These are phyloP conservation scores for Botryobasidium botryosum DNA, from an alignment of 768 basidiomycete genomes.

Conservation along the genomic window DNA sequence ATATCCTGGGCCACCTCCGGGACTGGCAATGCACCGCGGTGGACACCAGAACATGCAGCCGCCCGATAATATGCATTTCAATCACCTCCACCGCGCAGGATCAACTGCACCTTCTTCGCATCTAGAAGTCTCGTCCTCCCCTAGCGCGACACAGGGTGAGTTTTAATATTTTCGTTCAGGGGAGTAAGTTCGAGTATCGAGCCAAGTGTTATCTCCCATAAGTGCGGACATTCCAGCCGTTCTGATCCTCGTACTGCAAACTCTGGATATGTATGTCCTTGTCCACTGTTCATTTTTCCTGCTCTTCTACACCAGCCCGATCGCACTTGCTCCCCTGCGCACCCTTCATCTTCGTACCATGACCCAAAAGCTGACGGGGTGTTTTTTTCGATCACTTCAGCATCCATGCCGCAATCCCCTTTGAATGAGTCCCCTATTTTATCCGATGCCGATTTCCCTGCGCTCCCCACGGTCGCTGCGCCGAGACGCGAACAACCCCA, in stretches of 20 bases:
- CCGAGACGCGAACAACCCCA: too few relatives aligned
- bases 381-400: neutral
- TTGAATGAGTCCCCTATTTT: conserved; percentile 24
- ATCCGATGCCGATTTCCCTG: conserved; percentile 53
- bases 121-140: too few relatives aligned
- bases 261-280: conserved; percentile 5
- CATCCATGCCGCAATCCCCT: conserved; percentile 10
- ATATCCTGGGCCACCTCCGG: too few relatives aligned
- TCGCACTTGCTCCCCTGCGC: conserved; percentile 14
- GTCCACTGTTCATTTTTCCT: conserved; percentile 21
- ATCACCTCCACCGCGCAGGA: too few relatives aligned
- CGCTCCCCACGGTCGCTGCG: conserved; percentile 26
- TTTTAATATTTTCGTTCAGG: conserved; percentile 36
- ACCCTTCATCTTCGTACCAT: conserved; percentile 2
- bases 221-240: conserved; percentile 67
- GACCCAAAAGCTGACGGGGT: neutral
- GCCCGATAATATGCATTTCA: too few relatives aligned
- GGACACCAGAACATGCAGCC: too few relatives aligned
- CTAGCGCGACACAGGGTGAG: conserved; percentile 43
- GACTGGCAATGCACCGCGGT: neutral
- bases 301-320: conserved; percentile 14
- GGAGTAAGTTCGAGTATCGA: conserved; percentile 75
- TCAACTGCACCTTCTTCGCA: too few relatives aligned
- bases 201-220: conserved; percentile 52
- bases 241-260: conserved; percentile 1